Conservation (phyloP, 371 early-diverging fungal species). For the Mucor sp. region DNA sequence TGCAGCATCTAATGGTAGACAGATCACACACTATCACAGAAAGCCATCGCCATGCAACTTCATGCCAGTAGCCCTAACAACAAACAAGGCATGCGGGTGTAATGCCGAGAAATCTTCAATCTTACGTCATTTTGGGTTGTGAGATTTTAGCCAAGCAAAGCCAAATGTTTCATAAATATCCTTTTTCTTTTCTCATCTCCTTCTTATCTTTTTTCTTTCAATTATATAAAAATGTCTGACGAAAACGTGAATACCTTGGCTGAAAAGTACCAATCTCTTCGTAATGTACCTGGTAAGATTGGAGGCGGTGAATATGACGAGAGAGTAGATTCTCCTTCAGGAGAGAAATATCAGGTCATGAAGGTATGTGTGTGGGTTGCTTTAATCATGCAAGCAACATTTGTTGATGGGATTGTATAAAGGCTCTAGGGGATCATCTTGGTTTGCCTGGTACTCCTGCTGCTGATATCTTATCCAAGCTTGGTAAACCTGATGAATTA, state of each 20-base stretch:
- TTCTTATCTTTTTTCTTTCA: background rate
- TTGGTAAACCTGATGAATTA: conserved; percentile 62
- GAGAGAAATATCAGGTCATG: conserved; percentile 49
- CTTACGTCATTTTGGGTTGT: no score
- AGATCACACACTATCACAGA: no score
- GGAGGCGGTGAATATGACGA: conserved; percentile 47
- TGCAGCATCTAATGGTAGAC: no score
- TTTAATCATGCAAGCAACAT: no score
- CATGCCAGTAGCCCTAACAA: no score
- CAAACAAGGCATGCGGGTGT: no score
- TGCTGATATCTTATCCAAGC: conserved; percentile 32
- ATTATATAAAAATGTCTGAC: conserved; percentile 12
- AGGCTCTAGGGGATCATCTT: conserved; percentile 49
- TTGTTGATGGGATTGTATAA: background rate
- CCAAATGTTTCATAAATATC: no score
- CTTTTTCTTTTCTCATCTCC: background rate
- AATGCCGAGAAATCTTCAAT: no score
- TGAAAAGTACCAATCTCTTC: conserved; percentile 43
- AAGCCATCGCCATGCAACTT: no score
- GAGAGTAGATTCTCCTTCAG: conserved; percentile 40
- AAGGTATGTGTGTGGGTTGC: conserved; percentile 27
- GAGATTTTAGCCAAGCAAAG: no score
- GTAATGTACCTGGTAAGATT: conserved; percentile 49
- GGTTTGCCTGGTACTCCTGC: conserved; percentile 52
- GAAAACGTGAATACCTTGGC: conserved; percentile 37